These are phyloP conservation scores for Mycocentrospora acerina DNA, from an alignment of 2,329 filamentous ascomycete species.

Conservation along the genomic window DNA sequence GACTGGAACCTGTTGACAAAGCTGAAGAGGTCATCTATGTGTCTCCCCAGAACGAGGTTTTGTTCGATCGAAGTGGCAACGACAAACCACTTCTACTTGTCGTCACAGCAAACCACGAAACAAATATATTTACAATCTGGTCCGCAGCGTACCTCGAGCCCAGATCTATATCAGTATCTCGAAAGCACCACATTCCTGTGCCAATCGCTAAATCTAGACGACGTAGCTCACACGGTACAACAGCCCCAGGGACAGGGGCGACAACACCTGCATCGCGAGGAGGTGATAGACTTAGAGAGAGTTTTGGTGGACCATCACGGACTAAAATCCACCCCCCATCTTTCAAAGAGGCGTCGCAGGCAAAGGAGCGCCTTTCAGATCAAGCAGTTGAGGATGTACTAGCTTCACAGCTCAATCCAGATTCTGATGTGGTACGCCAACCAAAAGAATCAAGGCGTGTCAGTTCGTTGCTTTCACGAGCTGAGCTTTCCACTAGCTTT, in stretches of 20 bases:
- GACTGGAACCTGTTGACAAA: constrained; percentile 65
- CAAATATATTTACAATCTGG: constrained; percentile 82
- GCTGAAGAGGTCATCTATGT: constrained; percentile 84
- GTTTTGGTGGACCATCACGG: constrained; percentile 62
- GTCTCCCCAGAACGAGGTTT: constrained; percentile 63
- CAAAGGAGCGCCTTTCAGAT: constrained; percentile 36
- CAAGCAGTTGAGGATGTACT: constrained; percentile 50
- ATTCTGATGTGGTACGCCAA: constrained; percentile 52
- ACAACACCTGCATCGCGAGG: constrained; percentile 68
- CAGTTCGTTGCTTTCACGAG: constrained; percentile 85
- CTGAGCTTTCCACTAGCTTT: constrained; percentile 82
- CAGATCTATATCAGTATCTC: constrained; percentile 53
- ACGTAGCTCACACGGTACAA: constrained; percentile 57
- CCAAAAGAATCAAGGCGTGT: constrained; percentile 72
- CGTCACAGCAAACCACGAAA: constrained; percentile 77
- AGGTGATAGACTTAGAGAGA: constrained; percentile 72
- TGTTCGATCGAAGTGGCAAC: constrained; percentile 47
- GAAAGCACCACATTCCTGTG: constrained; percentile 42
- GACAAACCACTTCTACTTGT: constrained; percentile 64
- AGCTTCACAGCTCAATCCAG: constrained; percentile 53
- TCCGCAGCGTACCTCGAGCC: constrained; percentile 74
- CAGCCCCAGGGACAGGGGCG: constrained; percentile 68
- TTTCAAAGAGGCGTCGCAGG: constrained; percentile 39
- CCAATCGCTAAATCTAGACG: constrained; percentile 57
- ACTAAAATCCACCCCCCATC: constrained; percentile 45